Base-by-base conservation (phyloP, 23 red algal genomes). In the Gracilaria domingensis region DNA sequence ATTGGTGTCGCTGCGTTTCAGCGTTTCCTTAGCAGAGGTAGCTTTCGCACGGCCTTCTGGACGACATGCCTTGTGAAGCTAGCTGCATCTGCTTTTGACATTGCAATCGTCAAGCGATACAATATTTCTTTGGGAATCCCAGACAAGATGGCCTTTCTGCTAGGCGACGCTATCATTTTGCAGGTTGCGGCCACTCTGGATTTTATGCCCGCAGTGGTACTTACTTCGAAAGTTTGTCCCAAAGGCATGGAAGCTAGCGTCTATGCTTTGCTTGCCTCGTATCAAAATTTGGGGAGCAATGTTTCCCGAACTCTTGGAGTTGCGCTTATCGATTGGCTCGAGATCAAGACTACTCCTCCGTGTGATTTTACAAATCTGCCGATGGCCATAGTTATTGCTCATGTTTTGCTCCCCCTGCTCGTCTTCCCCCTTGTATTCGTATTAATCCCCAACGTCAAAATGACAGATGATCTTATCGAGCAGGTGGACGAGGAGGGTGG, bases 161-260 rank as follows among this genome's bases (percentile, higher is more conserved):
- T 92, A 29, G 87, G 92, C 12, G 92, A 94, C 77, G 92, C 92
- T 44, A 74, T 94, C 29, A 87, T 94, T 35, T 82, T 75, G 12
- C 81, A 94, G 28, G 74, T 94, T 8, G 79, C 79, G 17, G 34
- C 33, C 49, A 87, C 50, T 35, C 36, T 94, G 7, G 83, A 94
- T 33, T 88, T 94, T 47, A 94, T 94, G 92, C 92, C 92, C 11
- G 92, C 92, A 35, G 84, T 94, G 12, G 92, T 94, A 16, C 75
- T 94, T 0, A 94, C 92, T 26, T 94, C 92, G n/a, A 87, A 86
- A 39, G 92, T 87, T 34, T 94, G 92, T 81, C 92, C 92, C 18
- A 78, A 78, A 29, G 92, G 92, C 12, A 88, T 94, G 83, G 92
- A 94, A 51, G 82, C 92, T 6, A 94, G 82, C 56, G 82, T 94